Conservation (phyloP, 345 rosid genomes). For the Salix koriyanagi region DNA sequence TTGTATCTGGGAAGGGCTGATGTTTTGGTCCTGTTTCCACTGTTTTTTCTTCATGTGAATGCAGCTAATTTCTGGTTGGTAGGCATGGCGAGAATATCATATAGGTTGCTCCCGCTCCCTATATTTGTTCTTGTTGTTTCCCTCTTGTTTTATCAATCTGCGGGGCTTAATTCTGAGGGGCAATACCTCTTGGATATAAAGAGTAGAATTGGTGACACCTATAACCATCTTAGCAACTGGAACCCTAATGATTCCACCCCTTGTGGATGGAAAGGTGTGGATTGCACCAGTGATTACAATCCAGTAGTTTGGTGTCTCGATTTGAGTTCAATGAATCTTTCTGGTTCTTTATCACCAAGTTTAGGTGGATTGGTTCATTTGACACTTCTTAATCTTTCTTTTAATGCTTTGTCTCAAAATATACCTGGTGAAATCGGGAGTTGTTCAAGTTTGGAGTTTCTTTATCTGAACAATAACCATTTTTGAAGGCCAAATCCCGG, state of each 20-base stretch:
- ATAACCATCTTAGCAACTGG: slow-evolving; percentile 52
- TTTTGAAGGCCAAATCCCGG: slow-evolving; percentile 57
- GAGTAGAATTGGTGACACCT: slow-evolving; percentile 42
- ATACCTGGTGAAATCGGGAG: slow-evolving; percentile 64
- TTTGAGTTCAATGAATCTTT: slow-evolving; percentile 56
- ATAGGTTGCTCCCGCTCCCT: slow-evolving; percentile 1
- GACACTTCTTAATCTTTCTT: slow-evolving; percentile 63
- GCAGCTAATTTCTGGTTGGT: slow-evolving; percentile 3
- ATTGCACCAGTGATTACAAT: slow-evolving; percentile 40
- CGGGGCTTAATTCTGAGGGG: slow-evolving; percentile 63
- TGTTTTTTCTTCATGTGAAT: slow-evolving; percentile 11
- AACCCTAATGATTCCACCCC: slow-evolving; percentile 60
- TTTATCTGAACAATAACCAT: slow-evolving; percentile 57
- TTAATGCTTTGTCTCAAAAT: slow-evolving; percentile 46
- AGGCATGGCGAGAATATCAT: slow-evolving; percentile 38
- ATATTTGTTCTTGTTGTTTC: slow-evolving; percentile 24
- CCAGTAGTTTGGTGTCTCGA: slow-evolving; percentile 53
- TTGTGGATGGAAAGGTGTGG: slow-evolving; percentile 78
- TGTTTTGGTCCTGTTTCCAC: background rate
- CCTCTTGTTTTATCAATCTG: slow-evolving; percentile 37
- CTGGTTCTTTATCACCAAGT: slow-evolving; percentile 68
- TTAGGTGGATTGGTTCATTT: slow-evolving; percentile 65
- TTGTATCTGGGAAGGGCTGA: slow-evolving; percentile 9
- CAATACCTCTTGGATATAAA: slow-evolving; percentile 61
- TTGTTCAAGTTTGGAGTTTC: slow-evolving; percentile 52